Conservation (phyloP, 306 rosid genomes). For the Canavalia ensiformis region DNA sequence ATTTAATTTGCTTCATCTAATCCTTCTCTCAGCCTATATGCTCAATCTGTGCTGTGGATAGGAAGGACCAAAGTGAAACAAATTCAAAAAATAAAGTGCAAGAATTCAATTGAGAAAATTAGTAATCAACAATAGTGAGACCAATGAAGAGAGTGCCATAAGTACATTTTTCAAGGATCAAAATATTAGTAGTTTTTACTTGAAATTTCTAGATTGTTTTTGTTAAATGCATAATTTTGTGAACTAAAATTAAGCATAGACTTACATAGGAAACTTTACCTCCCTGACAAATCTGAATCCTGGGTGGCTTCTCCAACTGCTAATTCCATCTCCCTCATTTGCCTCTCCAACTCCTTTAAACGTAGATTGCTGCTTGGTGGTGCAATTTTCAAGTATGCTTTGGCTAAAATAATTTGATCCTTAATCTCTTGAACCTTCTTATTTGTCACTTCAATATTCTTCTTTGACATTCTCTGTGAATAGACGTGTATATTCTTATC, state of each 20-base stretch:
- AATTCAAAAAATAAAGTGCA: background rate
- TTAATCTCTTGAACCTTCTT: constrained; percentile 49
- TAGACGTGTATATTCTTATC: constrained; percentile 14
- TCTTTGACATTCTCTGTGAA: constrained; percentile 23
- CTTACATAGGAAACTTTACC: constrained; percentile 42
- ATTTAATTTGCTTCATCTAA: constrained; percentile 24
- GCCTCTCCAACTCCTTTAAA: constrained; percentile 46
- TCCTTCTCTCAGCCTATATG: constrained; percentile 1
- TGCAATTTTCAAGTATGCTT: constrained; percentile 51
- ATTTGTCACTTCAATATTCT: constrained; percentile 31
- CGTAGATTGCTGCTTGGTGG: constrained; percentile 41
- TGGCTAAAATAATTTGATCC: constrained; percentile 45
- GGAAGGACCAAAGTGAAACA: background rate
- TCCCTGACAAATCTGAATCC: constrained; percentile 42
- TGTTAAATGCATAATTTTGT: constrained; percentile 6
- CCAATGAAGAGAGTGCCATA: constrained; percentile 3
- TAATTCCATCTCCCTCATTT: constrained; percentile 40
- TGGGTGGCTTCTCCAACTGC: constrained; percentile 37
- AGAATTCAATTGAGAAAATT: constrained; percentile 33
- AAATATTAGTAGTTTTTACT: background rate
- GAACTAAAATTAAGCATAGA: constrained; percentile 36
- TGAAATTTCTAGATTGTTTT: constrained; percentile 18
- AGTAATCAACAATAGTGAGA: background rate
- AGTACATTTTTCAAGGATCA: background rate
- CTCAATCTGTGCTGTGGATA: background rate